phyloP scores from a whole-genome alignment of 2,329 filamentous ascomycete genomes.

The Botryotinia convoluta region DNA sequence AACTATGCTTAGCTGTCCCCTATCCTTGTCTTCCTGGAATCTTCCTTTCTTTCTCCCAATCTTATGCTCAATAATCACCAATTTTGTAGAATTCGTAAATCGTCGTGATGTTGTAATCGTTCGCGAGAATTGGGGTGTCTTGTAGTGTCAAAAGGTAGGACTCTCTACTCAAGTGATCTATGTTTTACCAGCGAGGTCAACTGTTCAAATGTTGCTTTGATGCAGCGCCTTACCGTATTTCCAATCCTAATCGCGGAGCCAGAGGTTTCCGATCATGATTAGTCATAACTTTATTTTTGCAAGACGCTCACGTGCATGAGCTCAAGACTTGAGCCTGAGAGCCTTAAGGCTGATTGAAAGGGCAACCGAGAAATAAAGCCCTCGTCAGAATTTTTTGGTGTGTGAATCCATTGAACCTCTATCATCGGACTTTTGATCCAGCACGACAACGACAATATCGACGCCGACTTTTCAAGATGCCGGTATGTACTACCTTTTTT shows the following conservation, averaged over 20 bases:
- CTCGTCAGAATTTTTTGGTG: slow-evolving; percentile 19
- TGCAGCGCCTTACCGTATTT: slow-evolving; percentile 17
- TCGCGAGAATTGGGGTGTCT: neutral
- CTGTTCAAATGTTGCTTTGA: slow-evolving; percentile 16
- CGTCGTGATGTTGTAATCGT: neutral
- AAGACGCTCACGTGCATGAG: neutral
- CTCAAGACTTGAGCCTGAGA: neutral
- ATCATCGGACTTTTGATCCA: slow-evolving; percentile 5
- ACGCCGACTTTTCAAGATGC: slow-evolving; percentile 50
- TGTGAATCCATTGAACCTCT: slow-evolving; percentile 10
- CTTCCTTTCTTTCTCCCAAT: slow-evolving; percentile 8
- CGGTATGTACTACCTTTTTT: slow-evolving; percentile 44
- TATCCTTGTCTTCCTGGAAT: slow-evolving; percentile 15
- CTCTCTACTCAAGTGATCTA: slow-evolving; percentile 14
- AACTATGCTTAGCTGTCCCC: slow-evolving; percentile 20
- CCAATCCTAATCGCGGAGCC: slow-evolving; percentile 10
- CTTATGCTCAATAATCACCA: slow-evolving; percentile 8
- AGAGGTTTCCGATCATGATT: slow-evolving; percentile 13
- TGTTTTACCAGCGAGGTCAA: slow-evolving; percentile 15
- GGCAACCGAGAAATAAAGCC: slow-evolving; percentile 22
- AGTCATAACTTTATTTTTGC: neutral
- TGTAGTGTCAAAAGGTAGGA: neutral
- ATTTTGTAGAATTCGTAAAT: neutral
- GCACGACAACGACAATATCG: slow-evolving; percentile 28
- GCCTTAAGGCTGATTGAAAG: neutral